Evolutionary conservation across 352 stramenopile species (phyloP).

Genomic region (Globisporangium heterothallicum): DNA sequence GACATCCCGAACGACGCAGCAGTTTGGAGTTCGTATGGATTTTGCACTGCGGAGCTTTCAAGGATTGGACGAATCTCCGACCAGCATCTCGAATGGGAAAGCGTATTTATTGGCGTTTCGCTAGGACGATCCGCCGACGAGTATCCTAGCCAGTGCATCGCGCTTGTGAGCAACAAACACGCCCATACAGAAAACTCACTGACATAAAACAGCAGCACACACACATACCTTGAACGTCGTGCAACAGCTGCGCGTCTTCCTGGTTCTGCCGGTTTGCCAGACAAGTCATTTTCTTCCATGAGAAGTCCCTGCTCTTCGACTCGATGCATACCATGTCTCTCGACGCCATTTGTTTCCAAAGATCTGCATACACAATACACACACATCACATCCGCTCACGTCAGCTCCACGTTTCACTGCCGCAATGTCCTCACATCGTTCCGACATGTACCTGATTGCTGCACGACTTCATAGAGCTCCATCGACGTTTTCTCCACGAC

Average conservation of each 20-base stretch:
- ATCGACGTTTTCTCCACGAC: conserved; percentile 36
- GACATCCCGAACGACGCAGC: conserved; percentile 38
- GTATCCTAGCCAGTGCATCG: conserved; percentile 17
- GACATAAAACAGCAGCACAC: not conserved
- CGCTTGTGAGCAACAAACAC: not conserved
- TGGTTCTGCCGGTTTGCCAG: conserved; percentile 23
- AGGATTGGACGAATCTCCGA: conserved; percentile 37
- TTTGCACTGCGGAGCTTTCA: conserved; percentile 22
- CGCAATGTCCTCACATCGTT: not conserved
- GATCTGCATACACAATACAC: conserved; percentile 21
- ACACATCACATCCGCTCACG: conserved; percentile 2
- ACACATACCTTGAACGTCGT: conserved; percentile 22
- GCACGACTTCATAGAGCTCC: conserved; percentile 26
- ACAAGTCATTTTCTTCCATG: conserved; percentile 54
- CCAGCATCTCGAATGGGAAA: conserved; percentile 67
- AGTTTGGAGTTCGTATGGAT: conserved; percentile 25
- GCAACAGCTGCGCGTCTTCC: conserved; percentile 37
- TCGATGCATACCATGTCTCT: conserved; percentile 24
- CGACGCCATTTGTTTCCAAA: conserved; percentile 31
- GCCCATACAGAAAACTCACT: not conserved
- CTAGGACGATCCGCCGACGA: conserved; percentile 52
- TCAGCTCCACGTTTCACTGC: not conserved
- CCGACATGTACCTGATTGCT: conserved; percentile 28
- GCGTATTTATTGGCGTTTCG: conserved; percentile 55
- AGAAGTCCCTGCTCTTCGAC: conserved; percentile 6